Base-by-base conservation (phyloP, 2,329 filamentous ascomycete species). In the Pseudogymnoascus sp. region DNA sequence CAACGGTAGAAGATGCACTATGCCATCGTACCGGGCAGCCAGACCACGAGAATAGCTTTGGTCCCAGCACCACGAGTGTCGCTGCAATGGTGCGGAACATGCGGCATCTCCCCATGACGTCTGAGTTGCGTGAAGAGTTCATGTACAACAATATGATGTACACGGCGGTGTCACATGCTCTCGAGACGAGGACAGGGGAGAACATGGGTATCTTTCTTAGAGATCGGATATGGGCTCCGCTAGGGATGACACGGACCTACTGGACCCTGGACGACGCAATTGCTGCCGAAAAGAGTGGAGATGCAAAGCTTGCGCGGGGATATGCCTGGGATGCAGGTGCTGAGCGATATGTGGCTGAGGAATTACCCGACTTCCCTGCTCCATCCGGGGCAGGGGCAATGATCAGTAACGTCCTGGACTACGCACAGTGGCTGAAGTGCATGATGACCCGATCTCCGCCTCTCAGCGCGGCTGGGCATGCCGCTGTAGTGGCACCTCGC, bases 1-100 rank as follows among this genome's bases (percentile, higher is more conserved):
- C 83, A 42, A 85, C 81, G 0, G 70, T 85, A 6, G 80, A 84
- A 63, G 83, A 86, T 63, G 77, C 81, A 2, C 74, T 82, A 0
- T 77, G 77, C 60, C 82, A 86, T 67, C 76, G 81, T 4, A 81
- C 78, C 0, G 82, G 82, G 8, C 74, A 82, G 64, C 74, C 81
- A 1, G 66, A 73, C 38, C 80, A 78, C 69, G 78, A 80, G 65
- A 59, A 69, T 11, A 61, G 68, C 64, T 64, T 78, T 42, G 73
- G 76, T 33, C 74, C 75, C 6, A 70, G 70, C 5, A 64, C 61
- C 50, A 69, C 59, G 62, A 71, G 68, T 1, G 70, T 74, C 1
- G 72, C 67, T 37, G 77, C 77, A 1, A 64, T 77, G 0, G 76
- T 78, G 7, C 73, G 78, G 26, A 77, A 76, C 16, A 66, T 84